phyloP scores from a whole-genome alignment of 73 alveolate species.

The Stentor coeruleus region DNA sequence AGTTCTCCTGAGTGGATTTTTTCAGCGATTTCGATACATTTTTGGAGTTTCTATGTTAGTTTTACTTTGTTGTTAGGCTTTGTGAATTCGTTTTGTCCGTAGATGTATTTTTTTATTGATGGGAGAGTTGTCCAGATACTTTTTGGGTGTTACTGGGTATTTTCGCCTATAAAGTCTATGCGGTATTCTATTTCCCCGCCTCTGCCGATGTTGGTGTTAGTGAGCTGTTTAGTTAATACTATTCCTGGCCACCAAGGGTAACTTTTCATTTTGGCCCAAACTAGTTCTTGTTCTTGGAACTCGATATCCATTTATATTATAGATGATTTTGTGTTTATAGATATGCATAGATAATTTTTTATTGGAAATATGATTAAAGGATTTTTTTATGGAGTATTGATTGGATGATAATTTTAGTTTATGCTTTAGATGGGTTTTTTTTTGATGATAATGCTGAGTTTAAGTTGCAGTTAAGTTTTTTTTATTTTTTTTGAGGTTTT shows the following conservation, averaged over 20 bases:
- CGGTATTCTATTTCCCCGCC: neutral
- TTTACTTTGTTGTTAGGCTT: neutral
- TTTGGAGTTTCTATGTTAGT: neutral
- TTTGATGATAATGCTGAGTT: too few species aligned
- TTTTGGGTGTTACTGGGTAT: neutral
- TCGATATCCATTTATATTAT: neutral
- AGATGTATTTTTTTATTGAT: neutral
- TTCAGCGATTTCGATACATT: neutral
- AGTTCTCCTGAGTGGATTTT: slow-evolving; percentile 6
- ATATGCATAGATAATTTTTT: too few species aligned
- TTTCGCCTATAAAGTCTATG: slow-evolving; percentile 11
- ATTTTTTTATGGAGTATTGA: too few species aligned
- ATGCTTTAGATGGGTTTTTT: too few species aligned
- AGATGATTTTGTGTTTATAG: too few species aligned
- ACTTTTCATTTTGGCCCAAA: slow-evolving; percentile 16
- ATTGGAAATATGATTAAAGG: too few species aligned
- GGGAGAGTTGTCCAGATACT: neutral
- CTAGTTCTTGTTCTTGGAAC: neutral
- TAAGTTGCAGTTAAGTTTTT: too few species aligned
- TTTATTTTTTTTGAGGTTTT: too few species aligned
- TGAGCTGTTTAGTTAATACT: neutral
- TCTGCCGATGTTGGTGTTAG: neutral
- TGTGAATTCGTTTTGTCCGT: neutral
- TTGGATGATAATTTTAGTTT: too few species aligned
- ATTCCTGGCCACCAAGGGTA: slow-evolving; percentile 28